Base-by-base conservation (phyloP, 148 eudicot species). In the Pharnaceum exiguum region DNA sequence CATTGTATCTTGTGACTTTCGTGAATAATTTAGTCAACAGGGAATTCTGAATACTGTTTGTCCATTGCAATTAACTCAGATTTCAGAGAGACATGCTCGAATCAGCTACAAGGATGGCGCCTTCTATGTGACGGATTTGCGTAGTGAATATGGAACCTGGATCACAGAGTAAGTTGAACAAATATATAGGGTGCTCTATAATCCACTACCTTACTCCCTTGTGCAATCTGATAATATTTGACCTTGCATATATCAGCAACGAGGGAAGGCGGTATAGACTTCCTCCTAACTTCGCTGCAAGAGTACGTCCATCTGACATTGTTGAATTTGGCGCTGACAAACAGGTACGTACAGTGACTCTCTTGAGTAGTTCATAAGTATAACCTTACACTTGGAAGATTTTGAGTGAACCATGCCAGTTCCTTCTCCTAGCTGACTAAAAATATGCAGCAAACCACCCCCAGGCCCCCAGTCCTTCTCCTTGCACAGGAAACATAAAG, bases 111-210 rank as follows among this genome's bases (percentile, higher is more conserved):
- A 76, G 48, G 84, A 81, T 12, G 93, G 90, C 30, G 79, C 75
- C 5, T 90, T 78, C 67, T 80, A 50, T 39, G 23, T 88, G 65
- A 88, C 95, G 8, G 96, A 91, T 78, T 68, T 91, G 61, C 61
- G 76, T 21, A 91, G 96, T 31, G 83, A 91, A 62, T 76, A 82
- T 63, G 98, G 98, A 29, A 91, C 96, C 30, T 88, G 80, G 82
- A 72, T 91, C 44, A 62, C 77, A 0, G 90, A 85, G 98, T 91
- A 79, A 79, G 96, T 79, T 26, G 3, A 38, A 28, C 44, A 10
- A 9, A 45, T 36, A 33, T 23, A 25, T 18, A 2, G 32, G n/a
- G 9, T 8, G 12, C 30, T 7, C 3, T 19, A 27, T 27, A 21
- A n/a, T 12, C 6, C 1, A 3, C 54, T 12, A 46, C 18, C 13